Conservation (phyloP, 345 rosid genomes). For the Ceriops zippeliana region DNA sequence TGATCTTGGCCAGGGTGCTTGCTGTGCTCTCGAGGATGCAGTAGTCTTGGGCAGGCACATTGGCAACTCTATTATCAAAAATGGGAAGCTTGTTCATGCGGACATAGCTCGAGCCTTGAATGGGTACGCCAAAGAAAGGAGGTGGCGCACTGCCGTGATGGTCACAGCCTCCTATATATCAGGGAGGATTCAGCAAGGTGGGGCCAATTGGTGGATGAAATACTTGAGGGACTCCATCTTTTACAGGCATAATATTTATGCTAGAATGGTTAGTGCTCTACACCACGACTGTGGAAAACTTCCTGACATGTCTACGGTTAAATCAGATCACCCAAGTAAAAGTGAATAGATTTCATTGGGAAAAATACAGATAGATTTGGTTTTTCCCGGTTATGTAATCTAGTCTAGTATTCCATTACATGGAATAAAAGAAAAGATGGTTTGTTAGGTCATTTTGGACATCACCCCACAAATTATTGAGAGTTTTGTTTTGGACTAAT, state of each 20-base stretch:
- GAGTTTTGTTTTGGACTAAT: too few relatives aligned
- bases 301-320: constrained; percentile 6
- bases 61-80: constrained; percentile 9
- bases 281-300: constrained; percentile 40
- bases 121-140: constrained; percentile 30
- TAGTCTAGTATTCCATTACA: too few relatives aligned
- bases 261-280: not conserved
- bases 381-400: too few relatives aligned
- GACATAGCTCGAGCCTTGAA: constrained; percentile 20
- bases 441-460: too few relatives aligned
- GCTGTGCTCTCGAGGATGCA: constrained; percentile 41
- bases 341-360: not conserved
- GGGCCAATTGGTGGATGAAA: constrained; percentile 28
- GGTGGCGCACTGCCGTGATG: constrained; percentile 29
- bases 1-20: constrained; percentile 47
- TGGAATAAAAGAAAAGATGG: too few relatives aligned
- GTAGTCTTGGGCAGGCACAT: constrained; percentile 40
- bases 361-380: too few relatives aligned
- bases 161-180: constrained; percentile 28
- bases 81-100: constrained; percentile 4
- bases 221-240: constrained; percentile 29
- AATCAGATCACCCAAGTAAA: not conserved
- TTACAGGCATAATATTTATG: constrained; percentile 8
- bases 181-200: constrained; percentile 39
- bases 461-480: too few relatives aligned